A percentile compares a stretch with the other conserved stretches of the same genome.
phyloP scores from a whole-genome alignment of 2,329 filamentous ascomycete species.

The Calonectria pauciramosa region DNA sequence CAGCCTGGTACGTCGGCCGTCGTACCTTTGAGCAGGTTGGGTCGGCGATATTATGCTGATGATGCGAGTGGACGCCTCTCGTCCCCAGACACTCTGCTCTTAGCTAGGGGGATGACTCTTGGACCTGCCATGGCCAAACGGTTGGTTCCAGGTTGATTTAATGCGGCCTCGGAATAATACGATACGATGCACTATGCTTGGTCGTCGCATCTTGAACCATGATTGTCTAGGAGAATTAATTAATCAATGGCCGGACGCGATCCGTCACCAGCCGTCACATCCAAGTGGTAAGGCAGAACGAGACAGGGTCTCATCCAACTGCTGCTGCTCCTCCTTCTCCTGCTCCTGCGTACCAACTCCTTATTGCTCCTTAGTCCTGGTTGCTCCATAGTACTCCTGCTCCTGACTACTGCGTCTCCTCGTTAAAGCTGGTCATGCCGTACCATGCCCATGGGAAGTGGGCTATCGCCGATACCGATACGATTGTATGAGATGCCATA shows the following conservation, averaged over 20 bases:
- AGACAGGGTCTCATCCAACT: not conserved
- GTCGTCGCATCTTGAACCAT: conserved; percentile 20
- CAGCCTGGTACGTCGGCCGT: conserved; percentile 37
- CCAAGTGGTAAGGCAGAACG: not conserved
- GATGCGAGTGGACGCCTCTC: conserved; percentile 44
- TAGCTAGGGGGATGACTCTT: conserved; percentile 21
- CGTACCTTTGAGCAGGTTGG: conserved; percentile 42
- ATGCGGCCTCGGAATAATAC: conserved; percentile 20
- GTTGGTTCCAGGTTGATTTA: conserved; percentile 32
- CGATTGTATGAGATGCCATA: conserved; percentile 29
- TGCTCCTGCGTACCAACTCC: not conserved
- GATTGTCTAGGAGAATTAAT: conserved; percentile 16
- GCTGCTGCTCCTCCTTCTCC: not conserved
- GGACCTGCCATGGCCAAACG: conserved; percentile 29
- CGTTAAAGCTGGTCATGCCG: conserved; percentile 7
- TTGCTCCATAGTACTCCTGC: not conserved
- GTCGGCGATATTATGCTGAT: conserved; percentile 37
- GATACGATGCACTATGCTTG: conserved; percentile 22
- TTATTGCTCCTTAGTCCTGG: not conserved
- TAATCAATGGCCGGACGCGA: conserved; percentile 4
- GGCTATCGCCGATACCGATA: conserved; percentile 22
- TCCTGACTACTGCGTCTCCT: not conserved
- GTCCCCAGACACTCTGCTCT: conserved; percentile 28
- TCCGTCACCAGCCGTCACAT: not conserved
- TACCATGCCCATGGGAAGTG: conserved; percentile 20